Evolutionary conservation across 1,139 yeast species (phyloP), one percentile per base, ranked within the genome.

Genomic region (Nakaseomyces delphensis): DNA sequence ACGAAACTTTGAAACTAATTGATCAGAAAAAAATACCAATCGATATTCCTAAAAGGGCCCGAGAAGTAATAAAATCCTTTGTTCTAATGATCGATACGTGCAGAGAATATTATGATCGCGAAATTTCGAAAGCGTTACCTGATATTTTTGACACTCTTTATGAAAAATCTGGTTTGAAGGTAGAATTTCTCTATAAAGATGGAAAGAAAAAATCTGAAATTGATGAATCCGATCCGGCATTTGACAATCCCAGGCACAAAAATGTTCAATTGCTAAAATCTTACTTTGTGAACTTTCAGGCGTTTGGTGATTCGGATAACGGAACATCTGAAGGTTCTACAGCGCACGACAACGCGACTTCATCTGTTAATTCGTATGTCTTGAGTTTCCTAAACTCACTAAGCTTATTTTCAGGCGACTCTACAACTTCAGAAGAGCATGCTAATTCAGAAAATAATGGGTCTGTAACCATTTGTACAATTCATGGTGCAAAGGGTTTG

Each of bases 401-500:
- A 39, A 76, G 81, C 4, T 64, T 83, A n/a, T 80, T 73, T 52
- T 76, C 65, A 3, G 48, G 44, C 13, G 48, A 33, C 9, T n/a
- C 25, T 9, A n/a, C 37, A 4, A 13, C 48, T 16, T 39, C 45
- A 6, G 45, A 45, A n/a, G 40, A 43, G 3, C 44, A 40, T 7
- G 28, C 11, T 15, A 45, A 49, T 10, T 40, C 43, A 3, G 50
- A 45, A n/a, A 44, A 45, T 18, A 42, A 43, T 9, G 65, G 63
- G 0, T 52, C 54, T 14, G 70, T 74, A 1, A 63, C 71, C 0
- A 60, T 76, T 1, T 79, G 89, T 0, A 91, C 97, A 0, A 82
- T 91, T 11, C 98, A 91, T 60, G 86, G 89, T 0, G 78, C 97
- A 1, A 91, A 91, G 57, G 97, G 97, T 1, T 67, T 87, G 4